Base-by-base conservation (phyloP, 2,329 filamentous ascomycete species). In the Clonostachys byssicola region DNA sequence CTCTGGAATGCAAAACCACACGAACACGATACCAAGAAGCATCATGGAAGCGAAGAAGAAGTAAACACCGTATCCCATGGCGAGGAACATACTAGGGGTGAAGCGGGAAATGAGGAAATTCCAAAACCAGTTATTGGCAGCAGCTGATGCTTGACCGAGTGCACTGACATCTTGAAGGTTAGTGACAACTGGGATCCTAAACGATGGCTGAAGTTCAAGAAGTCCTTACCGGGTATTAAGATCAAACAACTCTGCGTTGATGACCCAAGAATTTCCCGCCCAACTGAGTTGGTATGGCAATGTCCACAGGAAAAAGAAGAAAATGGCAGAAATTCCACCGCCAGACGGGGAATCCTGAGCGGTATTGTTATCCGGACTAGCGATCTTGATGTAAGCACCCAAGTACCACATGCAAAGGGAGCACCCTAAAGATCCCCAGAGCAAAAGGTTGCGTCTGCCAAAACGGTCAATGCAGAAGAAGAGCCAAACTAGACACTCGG, bases 181-280 rank as follows among this genome's bases (percentile, higher is more conserved):
- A n/a, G n/a, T n/a, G n/a, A n/a, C n/a, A n/a, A n/a, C n/a, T n/a
- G n/a, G n/a, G n/a, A n/a, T n/a, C n/a, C n/a, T n/a, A n/a, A n/a
- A n/a, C n/a, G n/a, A n/a, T n/a, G n/a, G n/a, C n/a, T 51, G 47
- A 60, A 58, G n/a, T n/a, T n/a, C n/a, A n/a, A n/a, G n/a, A n/a
- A n/a, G n/a, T n/a, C n/a, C n/a, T n/a, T 81, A 80, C 45, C 68
- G 60, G 2, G 59, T 65, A 65, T 85, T 85, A 52, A 82, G 78
- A 56, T 86, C 80, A 63, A 89, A 90, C 73, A 91, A 89, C 63
- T 91, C 86, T 0, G 75, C 76, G 70, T 88, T 88, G 58, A 88
- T 67, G 18, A 90, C 85, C 87, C 87, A 91, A 0, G 86, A 86
- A 0, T 83, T 87, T 3, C 84, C 85, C 59, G 88, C 88, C 85